Base-by-base conservation (phyloP, 768 basidiomycete species). In the Scleroderma bovista region DNA sequence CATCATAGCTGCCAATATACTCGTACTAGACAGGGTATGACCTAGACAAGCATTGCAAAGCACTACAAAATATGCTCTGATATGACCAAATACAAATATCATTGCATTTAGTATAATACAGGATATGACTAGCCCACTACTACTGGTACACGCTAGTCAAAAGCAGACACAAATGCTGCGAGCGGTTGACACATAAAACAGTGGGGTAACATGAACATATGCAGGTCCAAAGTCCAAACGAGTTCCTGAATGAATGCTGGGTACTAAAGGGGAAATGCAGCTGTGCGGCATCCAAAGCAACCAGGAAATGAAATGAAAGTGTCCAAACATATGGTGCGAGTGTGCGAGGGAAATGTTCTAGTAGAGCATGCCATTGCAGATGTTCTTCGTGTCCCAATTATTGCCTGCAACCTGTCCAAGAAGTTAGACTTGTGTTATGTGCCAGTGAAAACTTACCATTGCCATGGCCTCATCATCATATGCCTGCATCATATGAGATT, bases 331-430 rank as follows among this genome's bases (percentile, higher is more conserved):
- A 29, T 39, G 1, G 20, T 39, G 38, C 3, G 38, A 17, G 5
- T 3, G 19, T 39, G 38, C 12, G 38, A 39, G 38, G 19, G 19
- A 12, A 19, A 4, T 16, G 8, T 11, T 17, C 38, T 39, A 39
- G 38, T 39, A 17, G 38, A 39, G 38, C 2, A 9, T 22, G 19
- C 38, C 10, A 7, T 19, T 22, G n/a, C 17, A n/a, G 3, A 39
- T 39, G 12, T 10, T 39, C n/a, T 39, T 39, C 19, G 17, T 39
- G 38, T 39, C 17, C 38, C 38, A 63, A 60, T 39, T 29, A 49
- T 26, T 46, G 31, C 38, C 13, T 29, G 29, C n/a, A 17, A 26
- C 40, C 34, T 16, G 32, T 15, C 36, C 34, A 47, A 31, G 10
- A 39, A 8, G 19, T 39, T 39, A 39, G n/a, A 22, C 8, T 17